Percentiles rank a stretch among this genome's conserved stretches.
phyloP scores from a whole-genome alignment of 257 asterid genomes.

The Fraxinus excelsior region DNA sequence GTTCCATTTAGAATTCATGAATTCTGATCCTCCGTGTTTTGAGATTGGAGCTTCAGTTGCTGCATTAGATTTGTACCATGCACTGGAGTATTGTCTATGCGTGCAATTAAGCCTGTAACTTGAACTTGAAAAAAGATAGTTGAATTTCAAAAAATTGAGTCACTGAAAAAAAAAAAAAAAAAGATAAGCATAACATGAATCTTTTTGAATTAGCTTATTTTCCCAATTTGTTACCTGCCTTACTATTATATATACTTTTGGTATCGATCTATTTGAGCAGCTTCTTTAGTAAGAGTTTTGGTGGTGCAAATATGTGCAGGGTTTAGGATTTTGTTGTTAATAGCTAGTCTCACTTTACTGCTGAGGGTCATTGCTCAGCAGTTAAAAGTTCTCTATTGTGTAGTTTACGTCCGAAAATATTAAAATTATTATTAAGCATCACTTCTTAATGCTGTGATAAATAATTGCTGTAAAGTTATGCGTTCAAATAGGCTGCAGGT shows the following conservation, averaged over 20 bases:
- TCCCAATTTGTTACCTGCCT: neutral
- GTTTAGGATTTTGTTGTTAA: neutral
- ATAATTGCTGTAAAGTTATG: neutral
- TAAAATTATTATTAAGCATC: too few relatives aligned
- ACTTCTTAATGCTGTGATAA: neutral
- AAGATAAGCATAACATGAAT: neutral
- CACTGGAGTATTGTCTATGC: neutral
- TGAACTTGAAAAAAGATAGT: neutral
- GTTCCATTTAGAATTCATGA: neutral
- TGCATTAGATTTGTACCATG: neutral
- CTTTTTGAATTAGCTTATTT: neutral
- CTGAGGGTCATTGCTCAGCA: neutral
- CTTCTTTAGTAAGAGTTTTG: neutral
- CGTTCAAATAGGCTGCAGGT: neutral
- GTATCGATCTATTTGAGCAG: neutral
- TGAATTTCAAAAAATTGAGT: neutral
- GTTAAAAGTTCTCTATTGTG: neutral
- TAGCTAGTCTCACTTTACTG: neutral
- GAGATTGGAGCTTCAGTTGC: slow-evolving; percentile 8
- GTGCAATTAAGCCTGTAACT: slow-evolving; percentile 2
- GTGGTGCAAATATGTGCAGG: neutral
- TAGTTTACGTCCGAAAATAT: too few relatives aligned
- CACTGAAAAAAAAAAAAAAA: neutral
- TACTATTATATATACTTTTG: too few relatives aligned
- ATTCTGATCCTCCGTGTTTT: neutral